Base-by-base conservation (phyloP, 768 basidiomycete species). In the Favolaschia claudopus region DNA sequence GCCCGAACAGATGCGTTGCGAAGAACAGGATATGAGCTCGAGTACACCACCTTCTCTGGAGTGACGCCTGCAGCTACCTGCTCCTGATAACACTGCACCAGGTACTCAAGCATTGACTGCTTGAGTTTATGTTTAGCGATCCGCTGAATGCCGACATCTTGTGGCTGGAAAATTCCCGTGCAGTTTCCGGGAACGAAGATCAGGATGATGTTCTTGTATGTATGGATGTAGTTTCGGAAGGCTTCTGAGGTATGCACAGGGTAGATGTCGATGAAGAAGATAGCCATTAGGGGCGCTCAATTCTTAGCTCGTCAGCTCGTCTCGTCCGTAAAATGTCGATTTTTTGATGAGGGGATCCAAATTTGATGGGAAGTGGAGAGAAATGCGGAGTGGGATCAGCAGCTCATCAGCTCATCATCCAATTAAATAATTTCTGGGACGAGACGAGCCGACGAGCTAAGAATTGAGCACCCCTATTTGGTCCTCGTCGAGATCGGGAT, bases 251-350 rank as follows among this genome's bases (percentile, higher is more conserved):
- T 65, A 39, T 75, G 72, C 14, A 75, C 69, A 6, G 70, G 66
- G 28, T 72, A 75, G 29, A 66, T 61, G 42, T 75, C 67, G 14
- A 75, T 61, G 29, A 60, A 62, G 8, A 72, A 32, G 12, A 75
- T 63, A 2, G 43, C 20, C 2, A 15, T n/a, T n/a, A n/a, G n/a
- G n/a, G n/a, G n/a, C n/a, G n/a, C n/a, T n/a, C n/a, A n/a, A n/a
- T n/a, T n/a, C n/a, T n/a, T n/a, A n/a, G n/a, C n/a, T n/a, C n/a
- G n/a, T n/a, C n/a, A n/a, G n/a, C n/a, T n/a, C n/a, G n/a, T n/a
- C n/a, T n/a, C n/a, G n/a, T n/a, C n/a, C n/a, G n/a, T n/a, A n/a
- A n/a, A n/a, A n/a, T n/a, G n/a, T n/a, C n/a, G 1, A 46, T 22
- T 12, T 46, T 57, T 50, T 68, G 70, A 37, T 70, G 38, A 4